Evolutionary conservation across 441 rosid species (phyloP), one percentile per base, ranked within the genome.

Genomic region (Erysimum pusillum): DNA sequence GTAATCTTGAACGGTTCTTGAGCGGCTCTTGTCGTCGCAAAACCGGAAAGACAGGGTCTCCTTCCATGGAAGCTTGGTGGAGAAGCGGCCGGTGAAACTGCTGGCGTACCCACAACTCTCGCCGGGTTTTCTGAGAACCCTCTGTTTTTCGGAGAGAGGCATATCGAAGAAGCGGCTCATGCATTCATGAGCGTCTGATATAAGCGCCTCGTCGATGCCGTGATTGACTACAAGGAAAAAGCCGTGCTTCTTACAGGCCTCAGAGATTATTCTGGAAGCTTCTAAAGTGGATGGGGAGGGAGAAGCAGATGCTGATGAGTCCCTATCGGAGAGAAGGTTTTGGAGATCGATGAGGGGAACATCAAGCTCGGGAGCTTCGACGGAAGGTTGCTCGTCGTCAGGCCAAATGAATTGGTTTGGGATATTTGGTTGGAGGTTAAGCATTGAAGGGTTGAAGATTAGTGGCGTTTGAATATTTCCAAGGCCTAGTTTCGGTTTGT

Each of bases 341-440:
- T 81, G 79, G 7, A 96, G 77, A 85, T 96, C 97, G 38, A 96
- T 78, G 42, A 89, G 87, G 0, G 98, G 96, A 34, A 93, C 98
- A 10, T 64, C 45, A 32, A 96, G 91, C 54, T 89, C 94, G 0
- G 86, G 89, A 12, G 85, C 88, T 49, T 84, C 69, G 2, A 45
- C 36, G 28, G 78, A 51, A 5, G 99, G 98, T 76, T 84, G 87
- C 65, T 96, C 97, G 4, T 87, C 68, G 76, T 93, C 97, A 0
- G 98, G 98, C 99, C 99, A 96, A 9, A 96, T 78, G 83, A 96
- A 96, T 71, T 93, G 92, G 65, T 79, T 64, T 4, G 99, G 99
- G 71, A 96, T 86, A 75, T 60, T 41, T 14, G 79, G 34, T 64
- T 89, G 87, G 78, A 82, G 53, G 11, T 72, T 83, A 35, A 91